A percentile compares a stretch with the other conserved stretches of the same genome.
phyloP scores from a whole-genome alignment of 805 yeast species.

The Osmozyma mogii region DNA sequence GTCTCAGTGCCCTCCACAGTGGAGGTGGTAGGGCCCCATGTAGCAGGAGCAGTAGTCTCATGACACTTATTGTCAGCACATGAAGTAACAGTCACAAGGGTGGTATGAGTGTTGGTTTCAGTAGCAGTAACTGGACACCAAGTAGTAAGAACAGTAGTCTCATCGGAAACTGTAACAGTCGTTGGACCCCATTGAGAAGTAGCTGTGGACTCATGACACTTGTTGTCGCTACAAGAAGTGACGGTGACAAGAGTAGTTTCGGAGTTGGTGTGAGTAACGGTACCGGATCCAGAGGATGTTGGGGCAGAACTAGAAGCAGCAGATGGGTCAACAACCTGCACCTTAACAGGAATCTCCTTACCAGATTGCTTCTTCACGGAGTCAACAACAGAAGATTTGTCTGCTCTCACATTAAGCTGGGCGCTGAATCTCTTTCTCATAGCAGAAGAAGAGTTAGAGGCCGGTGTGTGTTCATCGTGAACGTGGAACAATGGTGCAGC shows the following conservation, averaged over 20 bases:
- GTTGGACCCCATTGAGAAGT: too few relatives aligned
- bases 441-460: slow-evolving; percentile 33
- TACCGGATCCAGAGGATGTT: slow-evolving; percentile 11
- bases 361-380: slow-evolving; percentile 20
- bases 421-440: slow-evolving; percentile 29
- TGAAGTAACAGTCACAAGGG: neutral
- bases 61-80: slow-evolving; percentile 1
- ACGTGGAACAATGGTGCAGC: slow-evolving; percentile 22
- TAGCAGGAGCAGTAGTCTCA: neutral
- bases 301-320: slow-evolving; percentile 9
- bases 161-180: too few relatives aligned
- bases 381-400: slow-evolving; percentile 15
- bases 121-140: slow-evolving; percentile 8
- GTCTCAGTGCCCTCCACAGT: neutral
- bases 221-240: slow-evolving; percentile 30
- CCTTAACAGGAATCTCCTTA: slow-evolving; percentile 10
- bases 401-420: slow-evolving; percentile 26
- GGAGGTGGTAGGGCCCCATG: neutral
- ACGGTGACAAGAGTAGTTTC: slow-evolving; percentile 23
- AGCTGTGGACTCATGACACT: slow-evolving; percentile 16
- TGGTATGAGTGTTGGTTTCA: slow-evolving; percentile 1
- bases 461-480: slow-evolving; percentile 18
- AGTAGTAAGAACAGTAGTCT: slow-evolving; percentile 5
- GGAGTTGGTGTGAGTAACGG: slow-evolving; percentile 7
- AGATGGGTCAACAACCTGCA: neutral